Evolutionary conservation across 139 green algal species (phyloP).

Genomic region (Haematococcus lacustris): DNA sequence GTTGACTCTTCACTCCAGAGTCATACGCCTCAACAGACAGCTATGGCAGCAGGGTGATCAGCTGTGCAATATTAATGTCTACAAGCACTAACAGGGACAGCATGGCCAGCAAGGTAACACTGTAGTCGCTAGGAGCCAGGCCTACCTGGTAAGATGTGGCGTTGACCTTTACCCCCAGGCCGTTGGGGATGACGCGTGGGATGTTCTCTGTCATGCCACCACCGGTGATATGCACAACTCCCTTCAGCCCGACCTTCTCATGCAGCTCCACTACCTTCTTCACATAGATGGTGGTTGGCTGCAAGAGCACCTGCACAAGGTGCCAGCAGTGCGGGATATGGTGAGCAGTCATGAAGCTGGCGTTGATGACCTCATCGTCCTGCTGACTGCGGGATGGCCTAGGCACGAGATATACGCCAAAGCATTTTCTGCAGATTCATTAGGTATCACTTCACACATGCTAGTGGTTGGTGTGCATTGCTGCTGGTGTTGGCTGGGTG

Average conservation of each 20-base stretch:
- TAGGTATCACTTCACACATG: no score
- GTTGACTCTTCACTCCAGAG: background rate
- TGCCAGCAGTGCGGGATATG: no score
- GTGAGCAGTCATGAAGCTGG: background rate
- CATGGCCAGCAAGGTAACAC: background rate
- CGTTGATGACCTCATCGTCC: background rate
- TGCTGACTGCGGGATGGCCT: no score
- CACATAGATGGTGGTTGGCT: conserved; percentile 62
- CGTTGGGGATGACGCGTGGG: conserved; percentile 86
- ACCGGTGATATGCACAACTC: conserved; percentile 96
- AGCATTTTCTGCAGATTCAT: no score
- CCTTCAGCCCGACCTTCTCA: conserved; percentile 51
- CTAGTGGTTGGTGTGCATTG: no score
- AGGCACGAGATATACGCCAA: no score
- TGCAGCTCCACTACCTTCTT: conserved; percentile 33
- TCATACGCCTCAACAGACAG: no score
- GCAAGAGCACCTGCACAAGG: conserved; percentile 47
- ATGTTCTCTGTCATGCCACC: conserved; percentile 97
- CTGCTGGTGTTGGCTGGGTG: no score
- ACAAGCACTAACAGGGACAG: background rate
- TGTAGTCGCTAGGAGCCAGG: background rate
- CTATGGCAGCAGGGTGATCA: background rate
- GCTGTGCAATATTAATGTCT: background rate
- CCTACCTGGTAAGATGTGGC: conserved; percentile 54
- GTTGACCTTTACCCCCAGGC: conserved; percentile 57